Conservation (phyloP, 192 early-diverging fungal species). For the Coemansia sp. region DNA sequence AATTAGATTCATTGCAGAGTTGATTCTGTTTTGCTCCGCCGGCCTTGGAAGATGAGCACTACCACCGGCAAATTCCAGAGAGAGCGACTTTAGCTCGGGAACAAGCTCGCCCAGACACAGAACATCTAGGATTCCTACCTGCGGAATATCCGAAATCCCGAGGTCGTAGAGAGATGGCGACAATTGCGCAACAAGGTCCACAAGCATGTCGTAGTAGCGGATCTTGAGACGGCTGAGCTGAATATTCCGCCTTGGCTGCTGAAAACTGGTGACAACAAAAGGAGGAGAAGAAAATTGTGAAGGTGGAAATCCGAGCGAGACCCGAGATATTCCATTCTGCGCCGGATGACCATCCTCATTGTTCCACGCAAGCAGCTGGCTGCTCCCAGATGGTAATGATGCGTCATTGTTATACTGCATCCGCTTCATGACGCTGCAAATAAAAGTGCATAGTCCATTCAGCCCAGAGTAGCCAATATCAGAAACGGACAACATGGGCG, state of each 20-base stretch:
- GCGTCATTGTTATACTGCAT: neutral
- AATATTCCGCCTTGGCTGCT: neutral
- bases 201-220: neutral
- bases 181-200: neutral
- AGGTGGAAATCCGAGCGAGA: neutral
- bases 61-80: neutral
- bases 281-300: too few relatives aligned
- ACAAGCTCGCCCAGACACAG: neutral
- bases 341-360: conserved; percentile 1
- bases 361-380: neutral
- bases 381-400: neutral
- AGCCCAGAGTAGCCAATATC: neutral
- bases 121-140: neutral
- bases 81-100: neutral
- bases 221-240: neutral
- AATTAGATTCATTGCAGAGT: neutral
- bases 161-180: conserved; percentile 1
- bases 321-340: neutral
- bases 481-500: neutral
- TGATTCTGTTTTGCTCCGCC: neutral
- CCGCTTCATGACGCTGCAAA: neutral
- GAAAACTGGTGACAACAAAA: too few relatives aligned
- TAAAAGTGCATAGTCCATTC: neutral
- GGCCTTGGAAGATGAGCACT: neutral
- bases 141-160: neutral